Evolutionary conservation across 2,329 filamentous ascomycete species (phyloP), one percentile per base, ranked within the genome.

Genomic region (Anisogramma anomala): DNA sequence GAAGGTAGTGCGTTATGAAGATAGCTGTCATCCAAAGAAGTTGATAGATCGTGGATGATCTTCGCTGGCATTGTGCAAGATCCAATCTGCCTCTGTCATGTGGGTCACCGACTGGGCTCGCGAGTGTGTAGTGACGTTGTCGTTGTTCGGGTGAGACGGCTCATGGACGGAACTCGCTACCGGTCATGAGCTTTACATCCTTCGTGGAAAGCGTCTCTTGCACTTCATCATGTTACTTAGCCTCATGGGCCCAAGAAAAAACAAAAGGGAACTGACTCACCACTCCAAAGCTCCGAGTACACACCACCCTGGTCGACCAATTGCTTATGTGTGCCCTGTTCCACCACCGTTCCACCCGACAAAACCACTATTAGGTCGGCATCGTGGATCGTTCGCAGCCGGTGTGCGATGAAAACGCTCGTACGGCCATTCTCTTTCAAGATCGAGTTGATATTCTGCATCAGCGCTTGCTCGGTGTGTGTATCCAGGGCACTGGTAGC

Each of bases 361-460:
- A 96, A 65, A 27, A 96, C 91, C 53, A 96, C 88, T 52, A 96
- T 96, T 52, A 88, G 67, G 61, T 96, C 84, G 28, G 84, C 84
- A 55, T 96, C 91, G 55, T 84, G 94, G 50, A 98, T 95, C 0
- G 91, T 96, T 39, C 89, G 76, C 45, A 98, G 65, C 14, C 91
- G 75, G 60, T 96, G 91, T 6, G 91, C 91, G 4, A 98, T 83
- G 56, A 96, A 96, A 1, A 98, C 84, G 51, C 87, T 95, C 0
- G 91, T 96, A 42, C 88, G 75, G 3, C 69, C 69, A 65, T 94
- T 94, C 54, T 94, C 88, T 51, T 82, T 82, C 40, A 96, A 66
- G 39, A 96, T 91, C 50, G 81, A 81, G 60, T 94, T 94, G 59
- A 96, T 95, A 56, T 95, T 94, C 46, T 80, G 72, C 67, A 96